These are phyloP conservation scores for Globisporangium recalcitrans DNA, from an alignment of 352 stramenopile genomes.

Conservation along the genomic window DNA sequence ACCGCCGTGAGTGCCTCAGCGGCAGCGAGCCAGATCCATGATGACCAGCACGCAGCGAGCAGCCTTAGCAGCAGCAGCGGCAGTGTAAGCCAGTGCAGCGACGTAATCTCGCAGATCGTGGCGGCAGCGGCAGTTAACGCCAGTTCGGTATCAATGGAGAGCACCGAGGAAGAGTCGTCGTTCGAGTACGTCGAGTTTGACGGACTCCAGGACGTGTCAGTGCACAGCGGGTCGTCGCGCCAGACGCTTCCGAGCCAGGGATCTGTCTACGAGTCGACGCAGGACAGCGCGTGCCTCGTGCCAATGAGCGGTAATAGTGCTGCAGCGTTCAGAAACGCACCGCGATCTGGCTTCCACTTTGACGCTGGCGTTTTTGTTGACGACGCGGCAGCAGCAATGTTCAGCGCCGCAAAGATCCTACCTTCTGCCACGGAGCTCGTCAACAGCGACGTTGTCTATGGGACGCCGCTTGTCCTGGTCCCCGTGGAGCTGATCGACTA, in stretches of 20 bases:
- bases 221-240: constrained; percentile 9
- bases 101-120: constrained; percentile 2
- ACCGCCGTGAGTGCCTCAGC: not conserved
- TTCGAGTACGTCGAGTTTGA: constrained; percentile 47
- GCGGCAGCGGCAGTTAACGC: not conserved
- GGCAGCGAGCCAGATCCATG: not conserved
- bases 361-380: not conserved
- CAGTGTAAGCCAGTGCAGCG: not conserved
- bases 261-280: constrained; percentile 46
- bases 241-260: constrained; percentile 29
- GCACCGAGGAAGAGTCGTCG: constrained; percentile 27
- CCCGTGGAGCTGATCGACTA: constrained; percentile 56
- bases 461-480: not conserved
- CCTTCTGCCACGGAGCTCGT: constrained; percentile 13
- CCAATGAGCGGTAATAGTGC: constrained; percentile 15
- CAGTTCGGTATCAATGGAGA: constrained; percentile 4
- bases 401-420: not conserved
- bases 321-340: not conserved
- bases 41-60: not conserved
- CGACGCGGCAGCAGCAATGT: not conserved
- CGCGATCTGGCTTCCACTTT: constrained; percentile 8
- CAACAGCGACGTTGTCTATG: constrained; percentile 24
- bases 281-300: constrained; percentile 52
- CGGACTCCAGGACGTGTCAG: constrained; percentile 12
- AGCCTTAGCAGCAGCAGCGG: constrained; percentile 1